Evolutionary conservation across 371 early-diverging fungal species (phyloP), one percentile per base, ranked within the genome.

Genomic region (Mortierella sp.): DNA sequence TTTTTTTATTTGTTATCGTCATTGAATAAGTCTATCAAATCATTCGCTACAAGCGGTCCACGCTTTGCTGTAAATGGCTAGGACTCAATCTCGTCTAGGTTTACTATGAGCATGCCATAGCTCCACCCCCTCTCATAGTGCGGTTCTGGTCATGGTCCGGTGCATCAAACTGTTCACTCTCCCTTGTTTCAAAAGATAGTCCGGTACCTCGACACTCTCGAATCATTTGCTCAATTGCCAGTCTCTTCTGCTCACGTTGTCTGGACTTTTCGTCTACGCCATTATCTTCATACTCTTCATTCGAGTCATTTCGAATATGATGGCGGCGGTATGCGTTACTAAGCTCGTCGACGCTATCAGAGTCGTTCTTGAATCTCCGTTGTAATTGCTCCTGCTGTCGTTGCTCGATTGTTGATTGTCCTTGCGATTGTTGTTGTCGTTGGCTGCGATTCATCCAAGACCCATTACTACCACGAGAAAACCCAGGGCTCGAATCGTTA

Each of bases 201-300:
- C 79, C 74, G 0, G 64, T 35, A 13, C 74, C 79, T 17, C 74
- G 79, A 37, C 70, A 79, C 8, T 66, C 72, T 17, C 74, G 74
- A 29, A 79, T 73, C 70, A 73, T 70, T 53, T 61, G 65, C 64
- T 79, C 79, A 45, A 79, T 70, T 34, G 42, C 79, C 37, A 56
- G 60, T 17, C 73, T 65, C 66, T 73, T 72, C 51, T 78, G 47
- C 23, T 78, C 70, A 12, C 66, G 60, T 15, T 70, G 69, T 3
- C 62, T 54, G 7, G 55, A n/a, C 13, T 40, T 6, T 15, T 56
- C 70, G 10, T 56, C 55, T 12, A 35, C 37, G 13, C 13, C 49
- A 15, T 49, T 49, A 17, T 43, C 23, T 8, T 32, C 55, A 53
- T 4, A 7, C 13, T 42, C 49, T 13, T 40, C 31, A 1, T 45